Percentiles rank a stretch among this genome's conserved stretches.
Evolutionary conservation across 208 protist genomes (phyloP).

Genomic region (Acanthamoeba healyi): DNA sequence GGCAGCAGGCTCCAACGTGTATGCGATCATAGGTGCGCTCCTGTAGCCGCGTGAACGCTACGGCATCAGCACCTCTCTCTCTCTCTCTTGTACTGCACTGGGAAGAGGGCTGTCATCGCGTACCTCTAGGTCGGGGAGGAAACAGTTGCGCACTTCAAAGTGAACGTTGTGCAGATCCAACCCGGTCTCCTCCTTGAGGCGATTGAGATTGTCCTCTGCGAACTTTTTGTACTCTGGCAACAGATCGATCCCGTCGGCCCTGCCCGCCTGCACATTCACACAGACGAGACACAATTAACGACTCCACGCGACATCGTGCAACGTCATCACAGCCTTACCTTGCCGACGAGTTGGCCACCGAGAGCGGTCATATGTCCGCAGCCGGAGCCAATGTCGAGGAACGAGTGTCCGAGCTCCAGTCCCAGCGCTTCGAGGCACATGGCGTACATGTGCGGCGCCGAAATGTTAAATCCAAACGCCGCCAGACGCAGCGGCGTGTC

Average conservation of each 20-base stretch:
- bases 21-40: constrained; percentile 22
- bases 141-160: constrained; percentile 64
- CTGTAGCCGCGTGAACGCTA: not conserved
- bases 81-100: too few relatives aligned
- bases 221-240: constrained; percentile 16
- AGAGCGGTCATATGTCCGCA: constrained; percentile 56
- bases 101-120: too few relatives aligned
- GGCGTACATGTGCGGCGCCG: constrained; percentile 62
- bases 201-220: constrained; percentile 12
- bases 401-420: constrained; percentile 9
- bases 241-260: constrained; percentile 25
- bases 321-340: not conserved
- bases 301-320: too few relatives aligned
- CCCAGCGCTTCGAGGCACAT: constrained; percentile 35
- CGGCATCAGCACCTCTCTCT: not conserved
- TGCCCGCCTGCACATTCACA: not conserved
- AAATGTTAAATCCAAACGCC: constrained; percentile 6
- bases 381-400: constrained; percentile 49
- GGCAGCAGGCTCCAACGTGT: constrained; percentile 16
- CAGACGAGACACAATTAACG: not conserved
- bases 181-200: constrained; percentile 21
- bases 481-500: constrained; percentile 8
- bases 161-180: not conserved
- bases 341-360: constrained; percentile 22
- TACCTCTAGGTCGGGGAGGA: constrained; percentile 1